phyloP scores from a whole-genome alignment of 441 rosid species.

The Syzygium malaccense region DNA sequence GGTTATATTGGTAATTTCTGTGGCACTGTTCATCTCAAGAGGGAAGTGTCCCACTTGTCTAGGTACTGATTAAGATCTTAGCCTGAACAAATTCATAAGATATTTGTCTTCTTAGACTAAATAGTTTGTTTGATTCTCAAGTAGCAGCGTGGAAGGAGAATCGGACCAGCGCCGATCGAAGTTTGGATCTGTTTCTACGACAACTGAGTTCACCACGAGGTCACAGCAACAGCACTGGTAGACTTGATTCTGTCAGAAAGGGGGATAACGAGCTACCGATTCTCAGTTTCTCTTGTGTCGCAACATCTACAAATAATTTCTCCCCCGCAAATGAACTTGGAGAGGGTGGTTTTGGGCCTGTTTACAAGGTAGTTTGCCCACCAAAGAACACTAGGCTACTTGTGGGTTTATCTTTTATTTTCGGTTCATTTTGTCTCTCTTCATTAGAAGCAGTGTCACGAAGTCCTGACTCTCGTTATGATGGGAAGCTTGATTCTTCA shows the following conservation, averaged over 20 bases:
- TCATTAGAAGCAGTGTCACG: neutral
- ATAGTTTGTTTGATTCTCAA: neutral
- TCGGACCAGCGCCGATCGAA: neutral
- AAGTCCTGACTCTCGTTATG: neutral
- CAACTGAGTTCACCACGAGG: neutral
- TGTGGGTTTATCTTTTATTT: neutral
- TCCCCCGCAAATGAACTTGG: neutral
- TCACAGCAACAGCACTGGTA: neutral
- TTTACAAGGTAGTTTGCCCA: neutral
- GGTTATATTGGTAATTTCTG: neutral
- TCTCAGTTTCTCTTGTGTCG: neutral
- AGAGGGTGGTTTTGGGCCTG: slow-evolving; percentile 2
- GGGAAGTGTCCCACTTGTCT: neutral
- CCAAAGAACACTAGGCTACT: neutral
- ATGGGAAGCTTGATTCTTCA: neutral
- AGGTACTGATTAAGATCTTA: neutral
- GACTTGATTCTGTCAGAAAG: neutral
- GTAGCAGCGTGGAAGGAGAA: neutral
- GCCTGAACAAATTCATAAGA: neutral
- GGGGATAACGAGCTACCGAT: neutral
- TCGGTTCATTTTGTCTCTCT: neutral
- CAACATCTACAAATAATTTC: neutral
- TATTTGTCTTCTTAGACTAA: neutral
- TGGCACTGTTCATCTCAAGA: neutral
- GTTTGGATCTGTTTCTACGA: neutral